phyloP scores from a whole-genome alignment of 2,329 filamentous ascomycete species.

The Zymoseptoria brevis region DNA sequence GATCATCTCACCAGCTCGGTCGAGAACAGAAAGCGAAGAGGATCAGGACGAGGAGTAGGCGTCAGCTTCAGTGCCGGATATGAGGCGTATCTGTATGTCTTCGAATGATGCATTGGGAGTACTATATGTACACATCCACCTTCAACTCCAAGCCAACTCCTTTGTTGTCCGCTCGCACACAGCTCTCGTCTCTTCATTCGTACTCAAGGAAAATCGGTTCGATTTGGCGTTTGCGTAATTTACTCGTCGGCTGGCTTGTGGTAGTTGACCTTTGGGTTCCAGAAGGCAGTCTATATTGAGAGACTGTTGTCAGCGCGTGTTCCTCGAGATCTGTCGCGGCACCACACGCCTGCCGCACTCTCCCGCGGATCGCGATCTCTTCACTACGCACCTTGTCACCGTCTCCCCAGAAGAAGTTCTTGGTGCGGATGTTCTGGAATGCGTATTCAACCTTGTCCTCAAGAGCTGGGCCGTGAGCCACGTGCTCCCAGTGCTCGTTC shows the following conservation, averaged over 20 bases:
- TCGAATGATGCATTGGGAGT: not conserved
- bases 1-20: too few species aligned
- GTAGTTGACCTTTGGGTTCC: conserved; percentile 93
- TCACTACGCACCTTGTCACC: conserved; percentile 72
- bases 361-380: not conserved
- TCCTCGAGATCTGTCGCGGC: not conserved
- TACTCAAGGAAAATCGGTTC: not conserved
- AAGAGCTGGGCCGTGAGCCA: conserved; percentile 71
- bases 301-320: conserved; percentile 3
- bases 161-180: not conserved
- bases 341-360: not conserved
- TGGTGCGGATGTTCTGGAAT: conserved; percentile 95
- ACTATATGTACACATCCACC: not conserved
- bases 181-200: not conserved
- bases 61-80: not conserved
- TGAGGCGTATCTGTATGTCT: not conserved
- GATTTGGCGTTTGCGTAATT: not conserved
- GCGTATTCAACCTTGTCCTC: conserved; percentile 90
- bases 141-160: not conserved
- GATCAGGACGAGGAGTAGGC: too few species aligned
- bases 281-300: conserved; percentile 48
- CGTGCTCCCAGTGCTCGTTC: conserved; percentile 97
- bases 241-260: conserved; percentile 67
- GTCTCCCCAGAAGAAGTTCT: conserved; percentile 92
- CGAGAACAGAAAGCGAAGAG: too few species aligned